Evolutionary conservation across 257 asterid genomes (phyloP), one percentile per base, ranked within the genome.

Genomic region (Nicotiana attenuata): DNA sequence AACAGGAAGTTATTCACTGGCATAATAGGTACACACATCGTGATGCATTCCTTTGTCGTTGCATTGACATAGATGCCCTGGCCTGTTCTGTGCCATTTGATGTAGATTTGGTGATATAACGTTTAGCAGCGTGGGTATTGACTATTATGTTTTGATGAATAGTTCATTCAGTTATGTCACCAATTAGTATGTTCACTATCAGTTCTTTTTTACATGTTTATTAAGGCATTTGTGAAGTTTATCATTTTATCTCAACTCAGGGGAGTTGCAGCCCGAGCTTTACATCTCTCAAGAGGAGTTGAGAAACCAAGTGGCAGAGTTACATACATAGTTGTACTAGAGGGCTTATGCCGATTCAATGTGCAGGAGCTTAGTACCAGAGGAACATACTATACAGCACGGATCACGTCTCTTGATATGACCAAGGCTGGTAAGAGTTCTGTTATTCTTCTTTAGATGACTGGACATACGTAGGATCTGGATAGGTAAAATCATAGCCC

Each of bases 281-380:
- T 96, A 76, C 98, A 94, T 89, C 92, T 96, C 82, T 94, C 98
- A 50, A 93, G 98, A 87, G 99, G 98, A 85, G 98, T 94, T 88
- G 98, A 96, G 88, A 94, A 96, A 93, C 98, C 99, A 56, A 96
- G 99, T 80, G 99, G 99, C 82, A 93, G 97, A 88, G 98, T 96
- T 82, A 96, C 98, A 59, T 96, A 96, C 91, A 91, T 88, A 76
- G 99, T 96, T 83, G 98, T 94, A 81, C 98, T 96, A 31, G 99
- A 94, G 90, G 99, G 98, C 52, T 84, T 94, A 87, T 94, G 98
- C 90, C 91, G 99, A 90, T 96, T 96, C 87, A 90, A 89, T 80
- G 99, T 96, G 66, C 98, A 94, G 88, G 99, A 96, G 89, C 92
- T 96, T 83, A 96, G 97, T 89, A 93, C 97, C 19, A 91, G 97